phyloP scores from a whole-genome alignment of 202 grass and related monocot species.

The Musa balbisiana region DNA sequence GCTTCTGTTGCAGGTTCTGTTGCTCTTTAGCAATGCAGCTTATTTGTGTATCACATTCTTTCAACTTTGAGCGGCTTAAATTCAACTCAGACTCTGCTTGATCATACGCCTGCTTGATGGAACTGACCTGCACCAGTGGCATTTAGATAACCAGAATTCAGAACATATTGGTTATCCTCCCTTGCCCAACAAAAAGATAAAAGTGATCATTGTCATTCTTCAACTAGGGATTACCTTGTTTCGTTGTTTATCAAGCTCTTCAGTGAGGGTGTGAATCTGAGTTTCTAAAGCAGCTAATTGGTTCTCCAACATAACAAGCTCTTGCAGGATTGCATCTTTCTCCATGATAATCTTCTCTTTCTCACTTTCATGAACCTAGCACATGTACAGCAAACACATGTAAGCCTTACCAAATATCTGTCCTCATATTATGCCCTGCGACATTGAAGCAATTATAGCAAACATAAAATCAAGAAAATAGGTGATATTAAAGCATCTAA shows the following conservation, averaged over 20 bases:
- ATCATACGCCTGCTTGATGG: constrained; percentile 69
- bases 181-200: too few relatives aligned
- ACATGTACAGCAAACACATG: not conserved
- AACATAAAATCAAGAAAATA: not conserved
- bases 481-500: too few relatives aligned
- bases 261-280: constrained; percentile 65
- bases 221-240: constrained; percentile 42
- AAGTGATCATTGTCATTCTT: not conserved
- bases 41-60: constrained; percentile 86
- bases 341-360: constrained; percentile 92
- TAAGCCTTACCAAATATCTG: too few relatives aligned
- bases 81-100: constrained; percentile 65
- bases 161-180: not conserved
- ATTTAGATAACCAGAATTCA: constrained; percentile 2
- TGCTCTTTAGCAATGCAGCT: constrained; percentile 53
- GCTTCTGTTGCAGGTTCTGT: constrained; percentile 63
- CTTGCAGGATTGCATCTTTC: constrained; percentile 76
- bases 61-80: constrained; percentile 59
- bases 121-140: constrained; percentile 36
- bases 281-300: constrained; percentile 58
- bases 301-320: constrained; percentile 70
- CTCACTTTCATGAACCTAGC: constrained; percentile 66
- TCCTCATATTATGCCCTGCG: too few relatives aligned
- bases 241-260: constrained; percentile 46
- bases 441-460: not conserved